Evolutionary conservation across 73 alveolate species (phyloP), one percentile per base, ranked within the genome.

Genomic region (Paramecium sonneborni): DNA sequence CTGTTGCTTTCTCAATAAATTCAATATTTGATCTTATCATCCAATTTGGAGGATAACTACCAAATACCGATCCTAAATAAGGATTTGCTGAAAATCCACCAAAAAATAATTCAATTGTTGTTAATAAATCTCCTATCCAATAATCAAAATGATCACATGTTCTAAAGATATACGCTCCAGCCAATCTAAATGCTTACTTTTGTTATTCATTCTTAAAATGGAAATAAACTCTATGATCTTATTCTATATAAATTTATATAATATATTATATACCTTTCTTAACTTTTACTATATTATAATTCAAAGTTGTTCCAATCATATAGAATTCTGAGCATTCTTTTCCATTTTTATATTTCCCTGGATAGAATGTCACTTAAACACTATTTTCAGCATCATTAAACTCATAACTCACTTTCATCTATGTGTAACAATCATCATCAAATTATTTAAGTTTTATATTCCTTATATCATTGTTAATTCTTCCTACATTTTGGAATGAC

Each of bases 31-130:
- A 94, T 84, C 94, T 86, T 9, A 62, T 97, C 98, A 95, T 95
- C 95, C 96, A 96, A 74, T 72, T 85, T 48, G 98, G 95, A 35
- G 95, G 96, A 35, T 95, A 90, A 58, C 96, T 74, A 7, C 96
- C 96, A 76, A 93, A 35, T 37, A 95, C 55, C 20, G 97, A 95
- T 2, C 86, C 88, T 46, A 32, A 79, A 68, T 97, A 79, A 2
- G 98, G 98, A 92, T 96, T 93, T 26, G 85, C 41, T 11, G 98
- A 96, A 62, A 97, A 95, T 5, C 99, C 99, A 32, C 99, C 99
- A 14, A 93, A 57, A 90, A 97, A 97, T 48, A 94, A 95, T 46
- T 90, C 95, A 3, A 96, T 69, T 6, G 99, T 93, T 28, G 94
- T 89, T 12, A 93, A 41, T 34, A 95, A 92, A 32, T 97, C 96